Evolutionary conservation across 2,329 filamentous ascomycete species (phyloP).

Genomic region (Neobulgaria alba): DNA sequence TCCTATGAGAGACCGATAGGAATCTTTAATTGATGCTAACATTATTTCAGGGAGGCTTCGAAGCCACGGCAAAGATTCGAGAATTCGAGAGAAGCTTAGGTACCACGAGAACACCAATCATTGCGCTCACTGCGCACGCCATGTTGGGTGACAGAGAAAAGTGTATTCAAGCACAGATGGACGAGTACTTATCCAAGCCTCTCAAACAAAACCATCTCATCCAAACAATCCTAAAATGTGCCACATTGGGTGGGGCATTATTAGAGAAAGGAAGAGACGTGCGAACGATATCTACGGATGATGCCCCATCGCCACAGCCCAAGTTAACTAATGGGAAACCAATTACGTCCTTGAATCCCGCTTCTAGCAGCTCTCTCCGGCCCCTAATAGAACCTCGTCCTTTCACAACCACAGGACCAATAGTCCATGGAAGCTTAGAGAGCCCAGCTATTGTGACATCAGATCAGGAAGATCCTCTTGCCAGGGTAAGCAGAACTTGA

Average conservation of each 20-base stretch:
- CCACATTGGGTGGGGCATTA: conserved; percentile 77
- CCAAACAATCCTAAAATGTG: conserved; percentile 94
- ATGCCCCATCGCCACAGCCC: conserved; percentile 12
- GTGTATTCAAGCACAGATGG: conserved; percentile 98
- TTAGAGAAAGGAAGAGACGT: conserved; percentile 66
- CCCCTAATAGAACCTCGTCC: conserved; percentile 54
- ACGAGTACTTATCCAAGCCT: conserved; percentile 95
- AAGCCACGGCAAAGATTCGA: conserved; percentile 92
- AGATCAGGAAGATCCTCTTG: conserved; percentile 45
- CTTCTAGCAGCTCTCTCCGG: conserved; percentile 27
- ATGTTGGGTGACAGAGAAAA: conserved; percentile 98
- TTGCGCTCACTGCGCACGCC: conserved; percentile 92
- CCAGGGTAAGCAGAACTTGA: conserved; percentile 22
- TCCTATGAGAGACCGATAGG: too few species aligned
- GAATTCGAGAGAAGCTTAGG: conserved; percentile 83
- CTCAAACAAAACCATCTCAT: conserved; percentile 96
- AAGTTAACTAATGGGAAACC: conserved; percentile 10
- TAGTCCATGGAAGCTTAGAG: conserved; percentile 45
- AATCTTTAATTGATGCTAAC: conserved; percentile 31
- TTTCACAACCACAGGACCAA: conserved; percentile 58
- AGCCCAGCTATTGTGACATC: conserved; percentile 55
- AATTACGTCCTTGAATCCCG: conserved; percentile 10
- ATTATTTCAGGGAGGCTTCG: conserved; percentile 71
- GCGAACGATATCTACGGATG: conserved; percentile 29
- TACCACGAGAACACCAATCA: conserved; percentile 82